Evolutionary conservation across 2,329 filamentous ascomycete genomes (phyloP).

Genomic region (Hymenoscyphus salicellus): DNA sequence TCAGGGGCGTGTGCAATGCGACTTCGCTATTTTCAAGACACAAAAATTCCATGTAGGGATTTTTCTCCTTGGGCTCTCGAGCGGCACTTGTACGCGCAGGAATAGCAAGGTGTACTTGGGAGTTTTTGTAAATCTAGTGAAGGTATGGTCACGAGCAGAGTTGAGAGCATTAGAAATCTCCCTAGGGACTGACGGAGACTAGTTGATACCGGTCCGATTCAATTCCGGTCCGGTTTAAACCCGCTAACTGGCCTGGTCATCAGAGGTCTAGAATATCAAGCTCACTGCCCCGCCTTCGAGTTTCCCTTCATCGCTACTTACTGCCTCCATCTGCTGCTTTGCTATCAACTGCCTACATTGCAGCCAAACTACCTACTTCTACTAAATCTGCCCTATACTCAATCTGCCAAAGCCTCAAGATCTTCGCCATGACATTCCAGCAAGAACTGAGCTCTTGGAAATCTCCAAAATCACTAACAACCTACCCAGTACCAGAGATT

Average conservation of each 20-base stretch:
- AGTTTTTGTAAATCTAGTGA: neutral
- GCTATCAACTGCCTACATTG: no score
- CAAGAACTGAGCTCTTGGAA: constrained; percentile 34
- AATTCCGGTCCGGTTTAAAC: no score
- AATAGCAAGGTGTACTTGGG: neutral
- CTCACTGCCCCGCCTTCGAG: no score
- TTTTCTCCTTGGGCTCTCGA: neutral
- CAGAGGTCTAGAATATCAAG: no score
- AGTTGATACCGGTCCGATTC: neutral
- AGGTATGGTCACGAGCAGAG: no score
- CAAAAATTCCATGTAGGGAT: neutral
- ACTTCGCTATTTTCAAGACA: neutral
- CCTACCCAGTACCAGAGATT: constrained; percentile 48
- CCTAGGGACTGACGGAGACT: neutral
- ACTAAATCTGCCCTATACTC: neutral
- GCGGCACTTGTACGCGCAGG: neutral
- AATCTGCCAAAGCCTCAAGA: neutral
- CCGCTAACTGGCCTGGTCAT: no score
- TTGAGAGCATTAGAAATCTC: no score
- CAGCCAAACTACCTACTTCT: no score
- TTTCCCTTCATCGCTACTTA: no score
- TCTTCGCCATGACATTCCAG: constrained; percentile 31
- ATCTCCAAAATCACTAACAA: constrained; percentile 32
- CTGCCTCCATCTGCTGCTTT: no score
- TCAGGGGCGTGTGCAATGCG: neutral